These are phyloP conservation scores for Leucocoprinus leucothites DNA, from an alignment of 768 basidiomycete genomes.

Conservation along the genomic window DNA sequence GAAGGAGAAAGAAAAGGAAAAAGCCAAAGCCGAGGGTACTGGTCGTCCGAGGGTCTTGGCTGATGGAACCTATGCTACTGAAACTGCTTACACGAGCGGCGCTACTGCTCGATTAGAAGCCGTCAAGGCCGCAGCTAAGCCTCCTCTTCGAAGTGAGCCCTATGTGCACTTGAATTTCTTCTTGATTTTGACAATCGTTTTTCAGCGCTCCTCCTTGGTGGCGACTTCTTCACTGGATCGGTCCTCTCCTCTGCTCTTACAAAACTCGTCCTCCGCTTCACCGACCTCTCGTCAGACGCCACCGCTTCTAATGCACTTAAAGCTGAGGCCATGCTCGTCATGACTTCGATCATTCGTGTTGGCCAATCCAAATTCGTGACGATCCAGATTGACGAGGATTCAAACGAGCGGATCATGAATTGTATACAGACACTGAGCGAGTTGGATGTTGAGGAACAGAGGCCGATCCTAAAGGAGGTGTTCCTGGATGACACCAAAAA, in stretches of 20 bases:
- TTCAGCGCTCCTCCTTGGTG: constrained; percentile 81
- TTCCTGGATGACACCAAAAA: constrained; percentile 86
- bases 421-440: constrained; percentile 94
- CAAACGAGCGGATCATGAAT: constrained; percentile 92
- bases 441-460: constrained; percentile 42
- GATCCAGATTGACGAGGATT: constrained; percentile 97
- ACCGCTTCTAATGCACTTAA: constrained; percentile 63
- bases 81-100: constrained; percentile 80
- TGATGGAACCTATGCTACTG: constrained; percentile 97
- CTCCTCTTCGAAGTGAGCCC: constrained; percentile 75
- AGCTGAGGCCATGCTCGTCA: constrained; percentile 97
- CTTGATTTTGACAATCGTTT: neutral
- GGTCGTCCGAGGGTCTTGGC: constrained; percentile 80
- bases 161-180: neutral
- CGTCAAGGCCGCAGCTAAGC: constrained; percentile 84
- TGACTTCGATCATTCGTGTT: constrained; percentile 95
- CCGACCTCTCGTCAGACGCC: constrained; percentile 46
- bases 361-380: constrained; percentile 96
- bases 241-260: constrained; percentile 88
- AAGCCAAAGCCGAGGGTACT: constrained; percentile 38
- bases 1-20: constrained; percentile 39
- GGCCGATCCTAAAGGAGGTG: constrained; percentile 57
- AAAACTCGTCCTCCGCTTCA: constrained; percentile 84
- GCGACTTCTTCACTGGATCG: constrained; percentile 95
- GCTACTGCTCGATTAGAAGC: constrained; percentile 67